These are phyloP conservation scores for Cystoderma amianthinum DNA, from an alignment of 768 basidiomycete species.

Conservation along the genomic window DNA sequence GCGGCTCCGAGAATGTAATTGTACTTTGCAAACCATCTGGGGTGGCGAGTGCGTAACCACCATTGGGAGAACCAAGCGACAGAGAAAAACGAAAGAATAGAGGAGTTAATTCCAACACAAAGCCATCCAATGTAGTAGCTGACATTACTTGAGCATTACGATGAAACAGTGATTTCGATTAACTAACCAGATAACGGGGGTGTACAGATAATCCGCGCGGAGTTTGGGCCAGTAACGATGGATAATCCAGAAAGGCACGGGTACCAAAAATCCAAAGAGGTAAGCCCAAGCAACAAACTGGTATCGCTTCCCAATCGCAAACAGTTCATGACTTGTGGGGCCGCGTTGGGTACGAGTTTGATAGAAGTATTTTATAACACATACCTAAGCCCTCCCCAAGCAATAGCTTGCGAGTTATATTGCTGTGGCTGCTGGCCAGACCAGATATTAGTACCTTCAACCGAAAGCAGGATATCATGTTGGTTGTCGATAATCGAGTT, in stretches of 20 bases:
- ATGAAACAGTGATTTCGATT: background rate
- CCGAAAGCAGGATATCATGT: slow-evolving; percentile 40
- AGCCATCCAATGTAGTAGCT: slow-evolving; percentile 44
- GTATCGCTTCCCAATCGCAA: slow-evolving; percentile 36
- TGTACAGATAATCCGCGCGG: slow-evolving; percentile 39
- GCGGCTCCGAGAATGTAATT: slow-evolving; percentile 34
- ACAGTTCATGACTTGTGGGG: slow-evolving; percentile 32
- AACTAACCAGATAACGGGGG: slow-evolving; percentile 34
- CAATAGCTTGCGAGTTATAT: slow-evolving; percentile 44
- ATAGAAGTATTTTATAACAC: background rate
- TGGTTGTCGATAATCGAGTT: slow-evolving; percentile 49
- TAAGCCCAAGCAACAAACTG: slow-evolving; percentile 44
- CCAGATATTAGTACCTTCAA: slow-evolving; percentile 51
- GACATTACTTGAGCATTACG: background rate
- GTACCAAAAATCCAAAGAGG: slow-evolving; percentile 39
- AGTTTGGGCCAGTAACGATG: slow-evolving; percentile 37
- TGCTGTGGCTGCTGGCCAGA: slow-evolving; percentile 41
- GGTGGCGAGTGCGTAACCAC: slow-evolving; percentile 35
- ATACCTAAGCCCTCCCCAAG: slow-evolving; percentile 42
- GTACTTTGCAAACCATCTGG: slow-evolving; percentile 39
- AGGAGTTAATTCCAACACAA: slow-evolving; percentile 43
- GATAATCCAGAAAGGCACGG: slow-evolving; percentile 46
- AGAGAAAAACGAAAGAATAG: slow-evolving; percentile 29
- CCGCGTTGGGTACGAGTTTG: background rate
- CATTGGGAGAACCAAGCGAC: slow-evolving; percentile 41